These are phyloP conservation scores for Bryoglossum gracile DNA, from an alignment of 495 filamentous ascomycete species.

Conservation along the genomic window DNA sequence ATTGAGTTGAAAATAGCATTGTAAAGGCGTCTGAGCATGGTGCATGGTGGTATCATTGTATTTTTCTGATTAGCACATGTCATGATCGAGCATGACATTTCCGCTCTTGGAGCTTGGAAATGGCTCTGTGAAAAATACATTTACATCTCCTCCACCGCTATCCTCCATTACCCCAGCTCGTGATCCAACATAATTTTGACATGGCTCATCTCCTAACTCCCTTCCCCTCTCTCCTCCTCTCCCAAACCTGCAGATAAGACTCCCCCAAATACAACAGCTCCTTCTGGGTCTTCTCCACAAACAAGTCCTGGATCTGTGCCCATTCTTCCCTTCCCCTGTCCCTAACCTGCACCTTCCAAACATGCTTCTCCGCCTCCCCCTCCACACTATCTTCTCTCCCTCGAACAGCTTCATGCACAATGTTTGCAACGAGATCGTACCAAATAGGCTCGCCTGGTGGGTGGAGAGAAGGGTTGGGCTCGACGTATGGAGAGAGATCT, in stretches of 20 bases:
- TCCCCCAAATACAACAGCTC: constrained; percentile 89
- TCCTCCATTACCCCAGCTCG: background rate
- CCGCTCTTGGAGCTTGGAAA: too few species aligned
- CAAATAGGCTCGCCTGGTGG: constrained; percentile 75
- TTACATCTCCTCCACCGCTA: background rate
- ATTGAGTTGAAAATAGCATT: too few species aligned
- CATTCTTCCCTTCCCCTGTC: constrained; percentile 68
- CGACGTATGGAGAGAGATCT: constrained; percentile 83
- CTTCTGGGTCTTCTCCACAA: constrained; percentile 74
- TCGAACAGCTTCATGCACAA: constrained; percentile 85
- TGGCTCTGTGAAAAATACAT: background rate
- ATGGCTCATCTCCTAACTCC: background rate
- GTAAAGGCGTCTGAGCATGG: too few species aligned
- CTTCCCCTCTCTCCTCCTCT: constrained; percentile 57
- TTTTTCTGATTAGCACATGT: too few species aligned
- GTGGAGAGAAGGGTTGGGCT: constrained; percentile 56
- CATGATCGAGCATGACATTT: too few species aligned
- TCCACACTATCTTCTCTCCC: constrained; percentile 65
- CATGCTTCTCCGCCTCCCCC: constrained; percentile 75
- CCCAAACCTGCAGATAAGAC: constrained; percentile 95
- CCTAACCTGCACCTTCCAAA: constrained; percentile 64
- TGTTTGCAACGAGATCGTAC: constrained; percentile 95
- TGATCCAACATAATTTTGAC: too few species aligned
- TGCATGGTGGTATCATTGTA: too few species aligned
- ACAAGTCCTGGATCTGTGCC: constrained; percentile 91